phyloP scores from a whole-genome alignment of 768 basidiomycete species.

The Pulveroboletus sp. region DNA sequence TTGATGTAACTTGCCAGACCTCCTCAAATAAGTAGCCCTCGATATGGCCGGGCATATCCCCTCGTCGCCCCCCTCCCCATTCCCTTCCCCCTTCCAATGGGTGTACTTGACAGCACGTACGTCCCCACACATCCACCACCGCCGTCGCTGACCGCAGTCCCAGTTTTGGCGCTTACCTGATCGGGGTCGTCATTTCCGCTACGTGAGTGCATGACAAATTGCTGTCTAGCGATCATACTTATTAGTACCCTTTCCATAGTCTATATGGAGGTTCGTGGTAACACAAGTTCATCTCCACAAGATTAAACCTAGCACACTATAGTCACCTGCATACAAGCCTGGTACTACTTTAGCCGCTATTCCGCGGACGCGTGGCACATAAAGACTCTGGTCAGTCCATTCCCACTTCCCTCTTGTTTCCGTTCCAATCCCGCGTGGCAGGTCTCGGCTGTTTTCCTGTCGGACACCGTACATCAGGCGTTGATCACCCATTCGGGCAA shows the following conservation, averaged over 20 bases:
- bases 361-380: constrained; percentile 52
- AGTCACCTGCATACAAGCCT: constrained; percentile 60
- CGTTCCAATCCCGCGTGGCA: constrained; percentile 17
- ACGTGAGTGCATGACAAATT: constrained; percentile 36
- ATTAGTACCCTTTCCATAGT: constrained; percentile 29
- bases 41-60: not conserved
- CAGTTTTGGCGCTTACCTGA: constrained; percentile 52
- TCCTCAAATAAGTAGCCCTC: constrained; percentile 1
- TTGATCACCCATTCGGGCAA: constrained; percentile 55
- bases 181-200: constrained; percentile 54
- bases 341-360: constrained; percentile 51
- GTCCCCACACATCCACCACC: constrained; percentile 6
- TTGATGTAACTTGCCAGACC: constrained; percentile 5
- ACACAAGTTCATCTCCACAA: not conserved
- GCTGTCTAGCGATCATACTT: not conserved
- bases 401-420: not conserved
- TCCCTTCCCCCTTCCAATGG: constrained; percentile 10
- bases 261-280: constrained; percentile 47
- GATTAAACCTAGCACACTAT: constrained; percentile 1
- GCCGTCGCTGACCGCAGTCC: constrained; percentile 1
- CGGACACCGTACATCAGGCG: constrained; percentile 55
- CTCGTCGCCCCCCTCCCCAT: not conserved
- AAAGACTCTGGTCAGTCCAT: constrained; percentile 42
- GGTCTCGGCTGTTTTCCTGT: constrained; percentile 52
- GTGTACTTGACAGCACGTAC: constrained; percentile 38